phyloP scores from a whole-genome alignment of 1,284 basidiomycete species.

The Albatrellus sp. region DNA sequence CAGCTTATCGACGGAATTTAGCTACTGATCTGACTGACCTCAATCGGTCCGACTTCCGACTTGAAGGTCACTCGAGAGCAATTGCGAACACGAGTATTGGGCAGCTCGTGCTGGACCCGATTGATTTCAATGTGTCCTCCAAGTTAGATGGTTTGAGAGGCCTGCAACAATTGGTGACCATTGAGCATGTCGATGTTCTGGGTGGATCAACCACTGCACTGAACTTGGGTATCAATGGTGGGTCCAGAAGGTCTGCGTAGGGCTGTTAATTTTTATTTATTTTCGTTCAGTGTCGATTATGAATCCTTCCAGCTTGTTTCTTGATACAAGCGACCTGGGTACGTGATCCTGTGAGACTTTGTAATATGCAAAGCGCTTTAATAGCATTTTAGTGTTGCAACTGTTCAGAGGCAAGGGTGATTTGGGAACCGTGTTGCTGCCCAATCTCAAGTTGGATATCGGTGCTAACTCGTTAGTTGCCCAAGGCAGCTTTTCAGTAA shows the following conservation, averaged over 20 bases:
- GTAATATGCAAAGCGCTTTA: neutral
- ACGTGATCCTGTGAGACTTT: conserved; percentile 13
- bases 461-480: conserved; percentile 45
- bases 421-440: conserved; percentile 48
- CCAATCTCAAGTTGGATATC: conserved; percentile 42
- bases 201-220: conserved; percentile 59
- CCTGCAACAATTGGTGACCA: conserved; percentile 43
- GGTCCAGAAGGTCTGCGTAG: conserved; percentile 6
- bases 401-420: conserved; percentile 37
- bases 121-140: conserved; percentile 66
- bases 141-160: conserved; percentile 53
- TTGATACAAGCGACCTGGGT: conserved; percentile 51
- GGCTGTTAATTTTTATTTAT: neutral
- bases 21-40: conserved; percentile 40
- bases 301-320: conserved; percentile 64
- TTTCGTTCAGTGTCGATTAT: conserved; percentile 37
- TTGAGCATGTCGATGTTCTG: conserved; percentile 55
- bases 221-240: conserved; percentile 45
- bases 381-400: conserved; percentile 32
- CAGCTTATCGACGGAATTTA: conserved; percentile 13
- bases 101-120: conserved; percentile 56
- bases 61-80: conserved; percentile 54
- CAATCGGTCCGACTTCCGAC: conserved; percentile 35
- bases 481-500: conserved; percentile 36
- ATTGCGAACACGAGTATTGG: conserved; percentile 61